A percentile compares a stretch with the other conserved stretches of the same genome.
phyloP scores from a whole-genome alignment of 768 basidiomycete genomes.

The Tricholoma saponaceum region DNA sequence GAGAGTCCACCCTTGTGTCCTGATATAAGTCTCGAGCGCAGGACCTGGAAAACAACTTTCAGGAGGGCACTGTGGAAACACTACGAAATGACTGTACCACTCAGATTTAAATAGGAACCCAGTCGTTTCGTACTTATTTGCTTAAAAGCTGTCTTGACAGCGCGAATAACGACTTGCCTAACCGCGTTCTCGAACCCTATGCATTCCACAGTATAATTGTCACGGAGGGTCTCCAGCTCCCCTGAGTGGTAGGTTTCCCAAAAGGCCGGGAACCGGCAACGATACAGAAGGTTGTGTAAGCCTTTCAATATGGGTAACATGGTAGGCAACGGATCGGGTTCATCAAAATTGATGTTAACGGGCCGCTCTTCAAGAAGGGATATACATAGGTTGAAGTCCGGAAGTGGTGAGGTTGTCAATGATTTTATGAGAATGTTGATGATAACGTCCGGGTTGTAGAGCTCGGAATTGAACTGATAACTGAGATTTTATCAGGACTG shows the following conservation, averaged over 20 bases:
- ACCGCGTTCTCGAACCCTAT: slow-evolving; percentile 83
- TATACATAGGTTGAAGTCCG: slow-evolving; percentile 93
- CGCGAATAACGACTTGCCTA: slow-evolving; percentile 69
- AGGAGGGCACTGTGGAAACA: not conserved
- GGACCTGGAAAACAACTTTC: slow-evolving; percentile 33
- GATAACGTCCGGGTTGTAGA: slow-evolving; percentile 90
- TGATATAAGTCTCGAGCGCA: slow-evolving; percentile 56
- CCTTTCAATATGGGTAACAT: slow-evolving; percentile 66
- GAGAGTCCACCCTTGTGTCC: slow-evolving; percentile 63
- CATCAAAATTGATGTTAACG: slow-evolving; percentile 53
- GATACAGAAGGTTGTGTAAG: slow-evolving; percentile 68
- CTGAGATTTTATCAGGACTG: slow-evolving; percentile 33
- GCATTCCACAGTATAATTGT: slow-evolving; percentile 84
- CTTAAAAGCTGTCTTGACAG: slow-evolving; percentile 76
- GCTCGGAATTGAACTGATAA: slow-evolving; percentile 94
- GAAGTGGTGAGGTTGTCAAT: slow-evolving; percentile 76
- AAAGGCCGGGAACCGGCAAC: slow-evolving; percentile 86
- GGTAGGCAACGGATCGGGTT: slow-evolving; percentile 75
- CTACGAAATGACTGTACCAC: slow-evolving; percentile 36
- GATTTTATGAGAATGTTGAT: slow-evolving; percentile 94
- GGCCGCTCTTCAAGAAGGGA: slow-evolving; percentile 83
- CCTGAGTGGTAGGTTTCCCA: slow-evolving; percentile 75
- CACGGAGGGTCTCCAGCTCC: slow-evolving; percentile 64
- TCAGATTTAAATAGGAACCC: slow-evolving; percentile 65
- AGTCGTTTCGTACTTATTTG: slow-evolving; percentile 65